phyloP scores from a whole-genome alignment of 768 basidiomycete genomes.

The Leccinum disarticulatum region DNA sequence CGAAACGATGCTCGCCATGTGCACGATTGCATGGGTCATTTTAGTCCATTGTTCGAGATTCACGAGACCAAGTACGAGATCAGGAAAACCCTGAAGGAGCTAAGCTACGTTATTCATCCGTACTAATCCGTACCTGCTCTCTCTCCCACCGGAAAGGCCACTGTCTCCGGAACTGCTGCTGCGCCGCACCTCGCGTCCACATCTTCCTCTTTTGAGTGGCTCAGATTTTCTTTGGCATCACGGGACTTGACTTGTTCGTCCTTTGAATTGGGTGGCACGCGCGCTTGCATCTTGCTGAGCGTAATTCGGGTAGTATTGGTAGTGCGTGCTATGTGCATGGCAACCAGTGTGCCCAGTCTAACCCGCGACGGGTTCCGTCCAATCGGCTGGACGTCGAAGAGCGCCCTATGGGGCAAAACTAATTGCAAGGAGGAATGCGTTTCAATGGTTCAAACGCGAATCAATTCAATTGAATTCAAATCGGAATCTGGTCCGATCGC shows the following conservation, averaged over 20 bases:
- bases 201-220: slow-evolving; percentile 1
- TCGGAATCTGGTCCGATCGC: background rate
- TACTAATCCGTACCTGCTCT: slow-evolving; percentile 10
- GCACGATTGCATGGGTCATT: background rate
- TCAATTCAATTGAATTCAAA: background rate
- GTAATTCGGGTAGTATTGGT: background rate
- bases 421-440: background rate
- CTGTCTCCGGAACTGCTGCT: slow-evolving; percentile 2
- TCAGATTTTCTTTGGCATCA: background rate
- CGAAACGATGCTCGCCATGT: slow-evolving; percentile 1
- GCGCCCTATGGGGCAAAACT: background rate
- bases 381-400: background rate
- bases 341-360: background rate
- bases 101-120: slow-evolving; percentile 24
- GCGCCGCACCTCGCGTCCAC: background rate
- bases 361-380: background rate
- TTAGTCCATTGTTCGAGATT: slow-evolving; percentile 15
- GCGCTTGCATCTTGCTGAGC: slow-evolving; percentile 3
- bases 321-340: background rate
- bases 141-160: background rate
- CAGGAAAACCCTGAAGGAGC: slow-evolving; percentile 34
- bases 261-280: background rate
- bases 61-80: slow-evolving; percentile 22
- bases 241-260: background rate
- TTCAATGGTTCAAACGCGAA: background rate